Conservation (phyloP, 169 alveolate species). For the Amoebophrya sp. region DNA sequence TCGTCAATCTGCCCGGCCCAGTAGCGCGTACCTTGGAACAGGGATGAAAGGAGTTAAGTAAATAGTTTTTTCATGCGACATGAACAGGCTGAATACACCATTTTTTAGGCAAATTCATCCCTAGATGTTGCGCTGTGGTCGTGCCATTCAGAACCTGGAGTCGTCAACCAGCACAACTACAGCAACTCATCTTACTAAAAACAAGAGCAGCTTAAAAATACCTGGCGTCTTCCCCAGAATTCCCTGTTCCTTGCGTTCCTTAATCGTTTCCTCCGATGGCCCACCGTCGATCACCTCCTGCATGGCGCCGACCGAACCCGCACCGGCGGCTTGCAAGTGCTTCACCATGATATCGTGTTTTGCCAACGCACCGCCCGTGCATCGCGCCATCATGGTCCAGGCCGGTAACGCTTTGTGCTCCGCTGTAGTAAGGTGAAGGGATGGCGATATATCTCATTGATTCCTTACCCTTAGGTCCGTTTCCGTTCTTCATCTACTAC, state of each 20-base stretch:
- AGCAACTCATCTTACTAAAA: too few relatives aligned
- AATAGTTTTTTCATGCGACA: too few relatives aligned
- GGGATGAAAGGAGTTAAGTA: too few relatives aligned
- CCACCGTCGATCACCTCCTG: not conserved
- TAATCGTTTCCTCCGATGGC: not conserved
- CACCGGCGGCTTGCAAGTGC: not conserved
- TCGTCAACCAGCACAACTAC: too few relatives aligned
- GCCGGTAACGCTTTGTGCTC: not conserved
- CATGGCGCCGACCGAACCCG: not conserved
- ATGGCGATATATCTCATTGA: too few relatives aligned
- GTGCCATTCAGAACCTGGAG: too few relatives aligned
- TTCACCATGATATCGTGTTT: constrained; percentile 13
- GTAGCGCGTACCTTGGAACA: constrained; percentile 3
- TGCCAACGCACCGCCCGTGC: not conserved
- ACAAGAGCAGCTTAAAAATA: not conserved
- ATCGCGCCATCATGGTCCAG: not conserved
- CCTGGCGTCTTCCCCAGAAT: not conserved
- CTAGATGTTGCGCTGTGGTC: too few relatives aligned
- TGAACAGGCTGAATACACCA: too few relatives aligned
- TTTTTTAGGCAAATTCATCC: too few relatives aligned
- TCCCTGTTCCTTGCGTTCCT: not conserved
- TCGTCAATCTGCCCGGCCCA: not conserved
- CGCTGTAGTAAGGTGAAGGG: not conserved
- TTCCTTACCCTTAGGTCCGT: too few relatives aligned
- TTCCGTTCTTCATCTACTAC: too few relatives aligned